Evolutionary conservation across 1,139 yeast species (phyloP).

Genomic region (Taphrina deformans): DNA sequence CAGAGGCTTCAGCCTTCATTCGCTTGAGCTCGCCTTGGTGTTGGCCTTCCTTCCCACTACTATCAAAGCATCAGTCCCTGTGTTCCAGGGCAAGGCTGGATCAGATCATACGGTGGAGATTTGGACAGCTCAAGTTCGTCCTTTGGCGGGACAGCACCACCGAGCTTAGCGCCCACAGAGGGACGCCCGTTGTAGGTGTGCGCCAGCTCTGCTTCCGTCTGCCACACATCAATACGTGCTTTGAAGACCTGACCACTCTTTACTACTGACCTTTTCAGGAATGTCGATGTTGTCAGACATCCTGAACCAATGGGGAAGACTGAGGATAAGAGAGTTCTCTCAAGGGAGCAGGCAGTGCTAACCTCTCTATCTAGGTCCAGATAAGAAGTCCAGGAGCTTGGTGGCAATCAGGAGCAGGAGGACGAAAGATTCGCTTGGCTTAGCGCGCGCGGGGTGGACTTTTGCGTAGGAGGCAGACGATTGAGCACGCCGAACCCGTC

Average conservation of each 20-base stretch:
- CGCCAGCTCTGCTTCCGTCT: slow-evolving; percentile 5
- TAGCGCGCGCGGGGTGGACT: too few relatives aligned
- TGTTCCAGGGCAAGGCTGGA: neutral
- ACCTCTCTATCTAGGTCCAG: too few relatives aligned
- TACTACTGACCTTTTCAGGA: neutral
- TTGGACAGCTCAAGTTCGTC: slow-evolving; percentile 18
- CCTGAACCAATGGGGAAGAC: too few relatives aligned
- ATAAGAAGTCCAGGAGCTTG: neutral
- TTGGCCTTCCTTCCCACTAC: slow-evolving; percentile 19
- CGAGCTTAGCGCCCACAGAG: slow-evolving; percentile 4
- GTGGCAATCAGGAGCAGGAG: too few relatives aligned
- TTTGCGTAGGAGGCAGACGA: too few relatives aligned
- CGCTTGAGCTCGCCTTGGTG: slow-evolving; percentile 8
- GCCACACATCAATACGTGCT: neutral
- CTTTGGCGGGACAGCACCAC: slow-evolving; percentile 2
- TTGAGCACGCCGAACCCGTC: neutral
- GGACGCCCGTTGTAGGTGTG: slow-evolving; percentile 14
- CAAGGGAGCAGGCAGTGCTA: too few relatives aligned
- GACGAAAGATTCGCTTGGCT: too few relatives aligned
- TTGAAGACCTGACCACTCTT: neutral
- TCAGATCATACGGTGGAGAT: slow-evolving; percentile 2
- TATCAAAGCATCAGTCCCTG: neutral
- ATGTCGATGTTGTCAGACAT: neutral
- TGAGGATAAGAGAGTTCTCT: too few relatives aligned
- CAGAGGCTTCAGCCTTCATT: slow-evolving; percentile 12